phyloP scores from a whole-genome alignment of 176 grass and related monocot species.

The Rhynchospora breviuscula region DNA sequence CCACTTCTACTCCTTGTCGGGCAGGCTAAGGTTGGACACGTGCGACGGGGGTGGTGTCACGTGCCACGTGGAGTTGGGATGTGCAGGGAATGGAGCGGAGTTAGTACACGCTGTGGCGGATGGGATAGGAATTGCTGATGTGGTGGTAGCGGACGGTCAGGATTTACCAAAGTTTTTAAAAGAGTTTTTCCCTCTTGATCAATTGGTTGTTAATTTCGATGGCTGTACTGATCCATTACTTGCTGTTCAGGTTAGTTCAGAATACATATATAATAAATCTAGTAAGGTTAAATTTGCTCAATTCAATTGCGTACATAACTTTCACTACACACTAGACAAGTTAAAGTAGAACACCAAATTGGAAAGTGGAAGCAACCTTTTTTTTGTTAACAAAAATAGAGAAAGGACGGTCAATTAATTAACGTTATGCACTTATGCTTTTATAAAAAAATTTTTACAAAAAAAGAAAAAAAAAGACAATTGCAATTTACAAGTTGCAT shows the following conservation, averaged over 20 bases:
- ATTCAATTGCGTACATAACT: no score
- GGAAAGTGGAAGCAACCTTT: no score
- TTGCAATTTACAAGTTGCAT: no score
- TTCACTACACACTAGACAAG: no score
- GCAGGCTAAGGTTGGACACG: slow-evolving; percentile 27
- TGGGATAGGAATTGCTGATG: slow-evolving; percentile 21
- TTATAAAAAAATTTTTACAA: no score
- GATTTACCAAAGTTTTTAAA: slow-evolving; percentile 33
- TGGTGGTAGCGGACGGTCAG: neutral
- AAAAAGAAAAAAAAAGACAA: no score
- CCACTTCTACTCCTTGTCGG: slow-evolving; percentile 56
- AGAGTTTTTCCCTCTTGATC: slow-evolving; percentile 28
- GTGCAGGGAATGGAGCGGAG: slow-evolving; percentile 39
- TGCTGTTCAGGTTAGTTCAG: slow-evolving; percentile 21
- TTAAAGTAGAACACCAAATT: no score
- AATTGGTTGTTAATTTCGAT: slow-evolving; percentile 34
- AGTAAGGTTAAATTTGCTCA: no score
- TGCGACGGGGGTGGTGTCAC: neutral
- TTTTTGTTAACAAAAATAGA: no score
- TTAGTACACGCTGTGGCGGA: slow-evolving; percentile 37
- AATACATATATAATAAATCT: neutral
- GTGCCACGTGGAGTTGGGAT: slow-evolving; percentile 34
- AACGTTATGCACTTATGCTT: no score
- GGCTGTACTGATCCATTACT: slow-evolving; percentile 33
- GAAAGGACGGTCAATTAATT: no score